A percentile compares a stretch with the other conserved stretches of the same genome.
phyloP scores from a whole-genome alignment of 768 basidiomycete species.

The Russula ochroleuca region DNA sequence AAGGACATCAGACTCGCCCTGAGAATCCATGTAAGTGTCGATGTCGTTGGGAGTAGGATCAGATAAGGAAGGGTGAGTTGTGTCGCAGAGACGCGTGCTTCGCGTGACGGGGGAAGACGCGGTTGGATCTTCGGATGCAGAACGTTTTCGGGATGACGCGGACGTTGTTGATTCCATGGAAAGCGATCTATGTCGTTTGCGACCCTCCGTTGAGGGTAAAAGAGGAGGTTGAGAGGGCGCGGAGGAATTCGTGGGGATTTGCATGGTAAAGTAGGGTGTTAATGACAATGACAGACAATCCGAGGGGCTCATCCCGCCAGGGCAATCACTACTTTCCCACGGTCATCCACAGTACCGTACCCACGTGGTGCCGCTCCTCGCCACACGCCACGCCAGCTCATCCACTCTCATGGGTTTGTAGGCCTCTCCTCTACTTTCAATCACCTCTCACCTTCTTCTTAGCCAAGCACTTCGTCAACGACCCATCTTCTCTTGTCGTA shows the following conservation, averaged over 20 bases:
- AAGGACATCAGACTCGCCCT: slow-evolving; percentile 31
- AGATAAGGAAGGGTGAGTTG: slow-evolving; percentile 19
- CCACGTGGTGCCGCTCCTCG: no score
- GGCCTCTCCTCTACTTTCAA: not conserved
- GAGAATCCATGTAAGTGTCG: slow-evolving; percentile 45
- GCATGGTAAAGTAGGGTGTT: slow-evolving; percentile 11
- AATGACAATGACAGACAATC: not conserved
- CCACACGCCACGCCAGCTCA: not conserved
- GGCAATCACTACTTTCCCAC: slow-evolving; percentile 15
- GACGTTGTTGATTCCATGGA: slow-evolving; percentile 73
- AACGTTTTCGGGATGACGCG: slow-evolving; percentile 73
- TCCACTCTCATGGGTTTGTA: slow-evolving; percentile 14
- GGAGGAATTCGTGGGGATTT: slow-evolving; percentile 5
- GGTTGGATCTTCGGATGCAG: slow-evolving; percentile 62
- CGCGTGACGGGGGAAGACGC: slow-evolving; percentile 41
- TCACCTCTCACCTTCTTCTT: not conserved
- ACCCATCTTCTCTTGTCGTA: slow-evolving; percentile 62
- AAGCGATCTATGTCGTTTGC: slow-evolving; percentile 52
- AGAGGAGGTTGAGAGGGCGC: slow-evolving; percentile 8
- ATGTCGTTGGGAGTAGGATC: slow-evolving; percentile 46
- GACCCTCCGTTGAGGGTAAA: slow-evolving; percentile 13
- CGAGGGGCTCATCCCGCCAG: not conserved
- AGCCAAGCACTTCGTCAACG: slow-evolving; percentile 78
- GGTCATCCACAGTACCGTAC: not conserved
- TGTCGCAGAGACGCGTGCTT: slow-evolving; percentile 32